Evolutionary conservation across 1,139 yeast genomes (phyloP).

Genomic region (Blastobotrys malaysiensis): DNA sequence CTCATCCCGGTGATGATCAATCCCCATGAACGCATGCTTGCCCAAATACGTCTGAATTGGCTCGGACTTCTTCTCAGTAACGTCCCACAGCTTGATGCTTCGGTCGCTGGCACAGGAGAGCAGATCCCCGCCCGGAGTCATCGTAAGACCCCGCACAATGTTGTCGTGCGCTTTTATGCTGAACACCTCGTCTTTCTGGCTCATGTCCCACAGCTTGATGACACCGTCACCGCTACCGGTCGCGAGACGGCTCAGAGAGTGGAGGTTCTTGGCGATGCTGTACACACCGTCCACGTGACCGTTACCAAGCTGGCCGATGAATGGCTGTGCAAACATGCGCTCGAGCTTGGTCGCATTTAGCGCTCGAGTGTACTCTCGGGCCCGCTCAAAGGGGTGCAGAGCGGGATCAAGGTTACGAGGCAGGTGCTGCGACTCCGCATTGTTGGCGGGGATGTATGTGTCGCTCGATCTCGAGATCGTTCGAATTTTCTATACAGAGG

Average conservation of each 20-base stretch:
- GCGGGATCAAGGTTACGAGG: slow-evolving; percentile 93
- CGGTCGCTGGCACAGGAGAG: slow-evolving; percentile 90
- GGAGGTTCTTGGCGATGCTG: slow-evolving; percentile 72
- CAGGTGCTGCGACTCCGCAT: slow-evolving; percentile 79
- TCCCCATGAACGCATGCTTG: slow-evolving; percentile 74
- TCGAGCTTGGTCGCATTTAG: slow-evolving; percentile 92
- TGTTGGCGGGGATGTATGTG: slow-evolving; percentile 84
- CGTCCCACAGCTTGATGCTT: slow-evolving; percentile 77
- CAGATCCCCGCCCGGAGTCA: slow-evolving; percentile 63
- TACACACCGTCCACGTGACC: slow-evolving; percentile 98
- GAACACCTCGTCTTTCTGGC: slow-evolving; percentile 64
- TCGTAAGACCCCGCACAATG: slow-evolving; percentile 79
- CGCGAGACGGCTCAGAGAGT: slow-evolving; percentile 68
- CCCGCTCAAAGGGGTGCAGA: slow-evolving; percentile 93
- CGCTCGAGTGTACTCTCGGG: slow-evolving; percentile 93
- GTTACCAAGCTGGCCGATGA: slow-evolving; percentile 87
- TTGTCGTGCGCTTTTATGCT: slow-evolving; percentile 89
- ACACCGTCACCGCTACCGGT: slow-evolving; percentile 95
- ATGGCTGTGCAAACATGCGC: slow-evolving; percentile 96
- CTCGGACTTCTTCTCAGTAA: slow-evolving; percentile 27
- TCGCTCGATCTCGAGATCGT: slow-evolving; percentile 89
- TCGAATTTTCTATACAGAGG: slow-evolving; percentile 58
- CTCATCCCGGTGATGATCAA: slow-evolving; percentile 80
- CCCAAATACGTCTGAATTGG: slow-evolving; percentile 70
- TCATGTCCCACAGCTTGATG: slow-evolving; percentile 86